Conservation (phyloP, 768 basidiomycete genomes). For the Boletus reticulatus region DNA sequence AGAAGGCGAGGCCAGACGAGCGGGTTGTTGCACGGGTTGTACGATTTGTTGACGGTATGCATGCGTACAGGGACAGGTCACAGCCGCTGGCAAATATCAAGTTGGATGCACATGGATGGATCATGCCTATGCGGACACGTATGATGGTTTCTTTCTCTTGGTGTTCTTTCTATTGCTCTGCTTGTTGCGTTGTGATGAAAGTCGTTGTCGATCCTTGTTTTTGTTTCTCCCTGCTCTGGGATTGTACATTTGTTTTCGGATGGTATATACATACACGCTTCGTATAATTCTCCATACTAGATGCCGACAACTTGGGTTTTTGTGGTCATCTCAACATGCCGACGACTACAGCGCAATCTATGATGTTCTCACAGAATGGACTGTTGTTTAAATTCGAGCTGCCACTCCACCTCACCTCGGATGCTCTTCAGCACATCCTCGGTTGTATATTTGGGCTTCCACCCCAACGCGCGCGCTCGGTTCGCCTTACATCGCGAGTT, state of each 20-base stretch:
- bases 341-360: too few species aligned
- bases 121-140: neutral
- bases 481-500: slow-evolving; percentile 17
- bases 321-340: too few species aligned
- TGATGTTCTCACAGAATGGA: too few species aligned
- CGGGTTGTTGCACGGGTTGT: slow-evolving; percentile 40
- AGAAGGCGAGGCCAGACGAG: slow-evolving; percentile 17
- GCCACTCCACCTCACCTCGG: slow-evolving; percentile 10
- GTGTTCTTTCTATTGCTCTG: neutral
- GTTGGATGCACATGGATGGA: neutral
- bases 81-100: too few species aligned
- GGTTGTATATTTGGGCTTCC: slow-evolving; percentile 28
- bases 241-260: slow-evolving; percentile 8
- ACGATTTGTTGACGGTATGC: slow-evolving; percentile 33
- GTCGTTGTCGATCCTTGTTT: neutral
- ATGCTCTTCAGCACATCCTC: slow-evolving; percentile 18
- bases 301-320: too few species aligned
- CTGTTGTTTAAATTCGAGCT: neutral
- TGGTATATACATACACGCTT: slow-evolving; percentile 7
- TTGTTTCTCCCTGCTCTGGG: neutral
- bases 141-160: neutral
- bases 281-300: neutral
- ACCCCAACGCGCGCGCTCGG: slow-evolving; percentile 16
- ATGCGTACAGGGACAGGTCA: too few species aligned
- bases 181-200: neutral